A percentile compares a stretch with the other conserved stretches of the same genome.
phyloP scores from a whole-genome alignment of 140 eudicot species.

The Senecio squalidus region DNA sequence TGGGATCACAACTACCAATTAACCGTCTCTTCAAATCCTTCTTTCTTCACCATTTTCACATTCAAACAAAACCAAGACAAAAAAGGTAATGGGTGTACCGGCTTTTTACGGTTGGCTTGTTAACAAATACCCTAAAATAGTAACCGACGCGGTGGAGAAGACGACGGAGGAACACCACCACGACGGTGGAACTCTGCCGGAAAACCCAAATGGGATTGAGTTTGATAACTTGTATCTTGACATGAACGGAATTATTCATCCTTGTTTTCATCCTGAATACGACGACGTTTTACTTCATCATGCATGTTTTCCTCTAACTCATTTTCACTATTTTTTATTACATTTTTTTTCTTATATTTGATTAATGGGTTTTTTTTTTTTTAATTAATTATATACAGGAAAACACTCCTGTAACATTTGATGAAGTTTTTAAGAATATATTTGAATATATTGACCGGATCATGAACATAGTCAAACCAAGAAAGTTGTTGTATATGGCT shows the following conservation, averaged over 20 bases:
- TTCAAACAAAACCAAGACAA: background rate
- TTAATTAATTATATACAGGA: constrained; percentile 23
- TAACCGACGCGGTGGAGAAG: constrained; percentile 28
- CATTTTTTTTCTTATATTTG: background rate
- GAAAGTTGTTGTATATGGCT: constrained; percentile 48
- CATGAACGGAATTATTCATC: constrained; percentile 62
- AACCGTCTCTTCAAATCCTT: too few relatives aligned
- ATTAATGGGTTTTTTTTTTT: background rate
- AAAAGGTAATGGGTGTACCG: constrained; percentile 39
- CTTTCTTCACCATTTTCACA: too few relatives aligned
- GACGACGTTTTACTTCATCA: constrained; percentile 6
- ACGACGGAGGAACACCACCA: background rate
- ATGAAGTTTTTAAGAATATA: constrained; percentile 33
- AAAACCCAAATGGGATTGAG: constrained; percentile 39
- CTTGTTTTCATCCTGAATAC: constrained; percentile 59
- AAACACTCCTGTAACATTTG: constrained; percentile 28
- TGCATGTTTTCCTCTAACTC: background rate
- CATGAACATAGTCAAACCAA: constrained; percentile 44
- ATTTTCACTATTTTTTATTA: too few relatives aligned
- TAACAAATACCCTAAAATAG: constrained; percentile 36
- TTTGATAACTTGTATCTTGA: constrained; percentile 46
- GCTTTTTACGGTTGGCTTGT: constrained; percentile 50
- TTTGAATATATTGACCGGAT: constrained; percentile 45
- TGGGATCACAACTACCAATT: too few relatives aligned
- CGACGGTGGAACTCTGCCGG: too few relatives aligned